Evolutionary conservation across 2,329 filamentous ascomycete species (phyloP).

Genomic region (Didymella keratinophila): DNA sequence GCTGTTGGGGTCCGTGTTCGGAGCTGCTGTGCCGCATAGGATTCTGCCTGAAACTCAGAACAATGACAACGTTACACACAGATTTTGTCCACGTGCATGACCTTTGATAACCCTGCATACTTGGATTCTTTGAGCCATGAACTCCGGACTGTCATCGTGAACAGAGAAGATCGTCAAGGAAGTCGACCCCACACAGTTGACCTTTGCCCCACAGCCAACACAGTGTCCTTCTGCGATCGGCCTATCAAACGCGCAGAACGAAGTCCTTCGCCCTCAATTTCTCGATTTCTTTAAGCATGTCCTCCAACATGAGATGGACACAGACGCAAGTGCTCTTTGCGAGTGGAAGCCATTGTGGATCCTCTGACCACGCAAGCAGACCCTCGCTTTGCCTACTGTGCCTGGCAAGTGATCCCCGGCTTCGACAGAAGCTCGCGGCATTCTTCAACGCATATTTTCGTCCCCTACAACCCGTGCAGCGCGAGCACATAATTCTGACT

Average conservation of each 20-base stretch:
- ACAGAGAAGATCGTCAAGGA: background rate
- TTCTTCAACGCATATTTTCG: constrained; percentile 2
- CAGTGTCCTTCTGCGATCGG: background rate
- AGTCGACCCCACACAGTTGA: background rate
- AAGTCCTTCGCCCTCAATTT: background rate
- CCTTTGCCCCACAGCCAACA: background rate
- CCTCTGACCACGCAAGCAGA: background rate
- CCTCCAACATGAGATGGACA: background rate
- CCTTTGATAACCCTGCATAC: background rate
- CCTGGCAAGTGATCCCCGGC: background rate
- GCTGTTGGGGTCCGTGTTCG: background rate
- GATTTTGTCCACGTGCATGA: background rate
- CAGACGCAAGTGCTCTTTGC: background rate
- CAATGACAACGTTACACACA: constrained; percentile 29
- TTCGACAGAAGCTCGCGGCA: background rate
- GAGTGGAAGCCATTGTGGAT: no score
- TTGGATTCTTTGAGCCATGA: background rate
- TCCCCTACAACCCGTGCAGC: background rate
- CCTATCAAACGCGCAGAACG: constrained; percentile 5
- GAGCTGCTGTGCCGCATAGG: constrained; percentile 8
- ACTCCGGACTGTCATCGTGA: background rate
- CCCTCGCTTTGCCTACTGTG: background rate
- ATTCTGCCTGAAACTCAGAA: constrained; percentile 20
- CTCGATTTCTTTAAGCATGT: background rate
- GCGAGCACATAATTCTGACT: background rate